Evolutionary conservation across 75 land plant genomes (phyloP).

Genomic region (Sequoia sempervirens): DNA sequence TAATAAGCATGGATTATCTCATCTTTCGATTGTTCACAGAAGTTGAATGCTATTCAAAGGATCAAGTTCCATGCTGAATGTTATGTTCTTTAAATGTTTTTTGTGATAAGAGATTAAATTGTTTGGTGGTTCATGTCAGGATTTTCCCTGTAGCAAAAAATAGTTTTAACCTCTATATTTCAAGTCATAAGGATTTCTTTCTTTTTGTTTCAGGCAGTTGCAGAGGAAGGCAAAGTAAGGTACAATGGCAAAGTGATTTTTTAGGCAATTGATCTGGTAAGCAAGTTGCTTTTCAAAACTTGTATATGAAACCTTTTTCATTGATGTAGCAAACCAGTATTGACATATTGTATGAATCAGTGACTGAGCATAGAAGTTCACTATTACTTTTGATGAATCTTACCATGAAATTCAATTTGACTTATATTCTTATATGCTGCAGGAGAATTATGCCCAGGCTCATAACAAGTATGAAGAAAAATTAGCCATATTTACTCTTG

Average conservation of each 20-base stretch:
- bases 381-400: neutral
- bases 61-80: too few species aligned
- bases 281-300: conserved; percentile 5
- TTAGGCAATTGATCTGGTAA: conserved; percentile 80
- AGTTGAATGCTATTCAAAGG: too few species aligned
- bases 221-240: conserved; percentile 74
- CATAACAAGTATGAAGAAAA: conserved; percentile 31
- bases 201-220: conserved; percentile 43
- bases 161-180: neutral
- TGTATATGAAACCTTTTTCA: neutral
- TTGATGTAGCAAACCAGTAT: neutral
- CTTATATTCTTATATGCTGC: neutral
- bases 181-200: neutral
- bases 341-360: neutral
- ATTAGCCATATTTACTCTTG: conserved; percentile 35
- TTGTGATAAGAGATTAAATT: neutral
- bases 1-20: too few species aligned
- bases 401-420: neutral
- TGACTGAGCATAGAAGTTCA: neutral
- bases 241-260: conserved; percentile 66
- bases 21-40: too few species aligned
- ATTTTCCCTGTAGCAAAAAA: neutral
- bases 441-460: conserved; percentile 40
- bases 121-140: neutral
- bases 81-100: neutral